Evolutionary conservation across 495 filamentous ascomycete genomes (phyloP), one percentile per base, ranked within the genome.

Genomic region (Hyaloscypha hepaticicola): DNA sequence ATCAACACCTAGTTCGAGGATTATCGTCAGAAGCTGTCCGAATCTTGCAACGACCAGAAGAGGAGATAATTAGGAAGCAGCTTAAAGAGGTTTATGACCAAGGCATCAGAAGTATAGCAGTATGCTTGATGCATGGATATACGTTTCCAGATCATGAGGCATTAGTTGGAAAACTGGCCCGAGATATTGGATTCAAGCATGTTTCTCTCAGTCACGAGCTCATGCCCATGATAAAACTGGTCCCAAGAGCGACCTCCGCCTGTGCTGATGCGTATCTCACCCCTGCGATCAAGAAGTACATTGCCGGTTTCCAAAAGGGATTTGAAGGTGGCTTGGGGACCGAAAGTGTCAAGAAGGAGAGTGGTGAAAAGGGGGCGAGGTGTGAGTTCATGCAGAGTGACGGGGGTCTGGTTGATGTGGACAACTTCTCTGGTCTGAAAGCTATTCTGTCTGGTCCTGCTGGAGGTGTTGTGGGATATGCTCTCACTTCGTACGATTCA

Each of bases 221-320:
- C 28, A 96, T 96, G 87, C 95, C 95, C 27, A 99, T 97, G 93
- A 97, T 92, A 71, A 94, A 93, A 73, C 77, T 93, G 8, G 88
- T 93, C 0, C 89, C 94, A 27, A 80, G 95, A 60, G 94, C 92
- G 14, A 97, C 93, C 11, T 96, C 91, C 19, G 91, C 95, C 11
- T 96, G 92, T 28, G 95, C 94, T 6, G 95, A 99, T 78, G 95
- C 95, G 4, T 99, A 99, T 72, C 83, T 99, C 5, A 98, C 95
- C 2, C 95, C 95, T 0, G 90, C 93, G 11, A 98, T 99, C 71
- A 92, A 92, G 73, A 92, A 93, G 74, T 99, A 99, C 73, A 96
- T 98, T 69, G 82, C 87, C 29, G 94, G 93, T 2, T 98, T 99
- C 68, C 87, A 90, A 58, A 81, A 80, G 53, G 89, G 89, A 0